Evolutionary conservation across 345 rosid genomes (phyloP).

Genomic region (Angophora floribunda): DNA sequence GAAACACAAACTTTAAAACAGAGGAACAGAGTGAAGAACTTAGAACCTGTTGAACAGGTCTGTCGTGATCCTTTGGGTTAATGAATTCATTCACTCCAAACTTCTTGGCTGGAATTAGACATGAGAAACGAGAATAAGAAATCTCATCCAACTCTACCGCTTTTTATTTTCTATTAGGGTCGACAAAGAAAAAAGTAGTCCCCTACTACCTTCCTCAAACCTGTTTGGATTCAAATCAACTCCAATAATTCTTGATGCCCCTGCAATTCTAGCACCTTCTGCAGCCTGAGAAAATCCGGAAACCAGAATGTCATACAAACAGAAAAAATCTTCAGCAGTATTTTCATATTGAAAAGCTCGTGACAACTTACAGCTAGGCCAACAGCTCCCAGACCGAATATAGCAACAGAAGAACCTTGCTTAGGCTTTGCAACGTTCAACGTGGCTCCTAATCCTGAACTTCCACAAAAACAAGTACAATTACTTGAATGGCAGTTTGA

Average conservation of each 20-base stretch:
- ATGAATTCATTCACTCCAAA: slow-evolving; percentile 29
- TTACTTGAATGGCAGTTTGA: not conserved
- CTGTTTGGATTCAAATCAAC: slow-evolving; percentile 20
- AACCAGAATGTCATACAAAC: not conserved
- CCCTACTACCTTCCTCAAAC: slow-evolving; percentile 18
- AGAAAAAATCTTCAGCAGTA: not conserved
- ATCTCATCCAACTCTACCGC: not conserved
- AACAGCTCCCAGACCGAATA: slow-evolving; percentile 41
- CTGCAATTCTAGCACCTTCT: slow-evolving; percentile 32
- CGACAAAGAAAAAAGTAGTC: not conserved
- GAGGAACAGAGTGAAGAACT: not conserved
- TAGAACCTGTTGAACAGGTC: slow-evolving; percentile 24
- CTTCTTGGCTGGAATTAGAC: slow-evolving; percentile 17
- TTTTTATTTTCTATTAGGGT: too few relatives aligned
- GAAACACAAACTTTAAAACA: not conserved
- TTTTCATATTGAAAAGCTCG: not conserved
- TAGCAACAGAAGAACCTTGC: slow-evolving; percentile 18
- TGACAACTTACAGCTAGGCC: slow-evolving; percentile 21
- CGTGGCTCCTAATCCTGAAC: slow-evolving; percentile 28
- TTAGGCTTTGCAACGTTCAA: slow-evolving; percentile 31
- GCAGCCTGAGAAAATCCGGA: slow-evolving; percentile 14
- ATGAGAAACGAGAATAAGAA: not conserved
- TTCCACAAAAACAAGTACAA: not conserved
- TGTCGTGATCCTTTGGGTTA: slow-evolving; percentile 21
- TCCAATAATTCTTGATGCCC: slow-evolving; percentile 33